Evolutionary conservation across 176 grass and related monocot species (phyloP).

Genomic region (Avena sativa): DNA sequence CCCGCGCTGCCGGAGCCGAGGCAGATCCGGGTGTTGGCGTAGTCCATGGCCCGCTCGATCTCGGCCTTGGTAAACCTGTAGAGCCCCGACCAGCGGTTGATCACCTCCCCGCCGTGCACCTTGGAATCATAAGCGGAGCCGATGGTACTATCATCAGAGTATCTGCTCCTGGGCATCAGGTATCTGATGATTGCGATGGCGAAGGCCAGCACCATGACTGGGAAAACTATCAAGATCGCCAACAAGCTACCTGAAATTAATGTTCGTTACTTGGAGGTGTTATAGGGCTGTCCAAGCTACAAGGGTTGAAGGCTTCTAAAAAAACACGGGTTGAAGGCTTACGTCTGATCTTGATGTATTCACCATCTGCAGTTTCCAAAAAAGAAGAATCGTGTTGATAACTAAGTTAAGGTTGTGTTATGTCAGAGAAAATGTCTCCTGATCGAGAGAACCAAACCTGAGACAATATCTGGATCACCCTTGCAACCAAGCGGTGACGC

Average conservation of each 20-base stretch:
- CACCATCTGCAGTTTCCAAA: slow-evolving; percentile 40
- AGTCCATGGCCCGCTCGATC: slow-evolving; percentile 60
- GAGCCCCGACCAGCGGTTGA: slow-evolving; percentile 58
- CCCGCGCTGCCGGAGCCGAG: slow-evolving; percentile 68
- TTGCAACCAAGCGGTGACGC: slow-evolving; percentile 9
- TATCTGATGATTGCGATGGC: slow-evolving; percentile 35
- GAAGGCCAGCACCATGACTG: slow-evolving; percentile 26
- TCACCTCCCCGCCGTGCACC: slow-evolving; percentile 39
- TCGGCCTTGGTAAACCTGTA: slow-evolving; percentile 72
- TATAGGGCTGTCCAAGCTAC: not conserved
- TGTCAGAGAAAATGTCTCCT: not conserved
- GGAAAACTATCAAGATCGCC: slow-evolving; percentile 23
- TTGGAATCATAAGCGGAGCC: slow-evolving; percentile 40
- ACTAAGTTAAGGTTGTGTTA: not conserved
- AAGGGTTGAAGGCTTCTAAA: not conserved
- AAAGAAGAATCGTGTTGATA: slow-evolving; percentile 36
- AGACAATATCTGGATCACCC: slow-evolving; percentile 29
- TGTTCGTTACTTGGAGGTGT: not conserved
- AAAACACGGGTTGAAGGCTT: not conserved
- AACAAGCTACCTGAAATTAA: slow-evolving; percentile 43
- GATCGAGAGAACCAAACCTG: slow-evolving; percentile 24
- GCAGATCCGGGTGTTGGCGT: slow-evolving; percentile 44
- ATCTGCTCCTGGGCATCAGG: slow-evolving; percentile 31
- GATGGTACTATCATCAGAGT: not conserved
- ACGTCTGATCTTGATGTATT: slow-evolving; percentile 56